phyloP scores from a whole-genome alignment of 2,329 filamentous ascomycete species.

The Stylonectria norvegica region DNA sequence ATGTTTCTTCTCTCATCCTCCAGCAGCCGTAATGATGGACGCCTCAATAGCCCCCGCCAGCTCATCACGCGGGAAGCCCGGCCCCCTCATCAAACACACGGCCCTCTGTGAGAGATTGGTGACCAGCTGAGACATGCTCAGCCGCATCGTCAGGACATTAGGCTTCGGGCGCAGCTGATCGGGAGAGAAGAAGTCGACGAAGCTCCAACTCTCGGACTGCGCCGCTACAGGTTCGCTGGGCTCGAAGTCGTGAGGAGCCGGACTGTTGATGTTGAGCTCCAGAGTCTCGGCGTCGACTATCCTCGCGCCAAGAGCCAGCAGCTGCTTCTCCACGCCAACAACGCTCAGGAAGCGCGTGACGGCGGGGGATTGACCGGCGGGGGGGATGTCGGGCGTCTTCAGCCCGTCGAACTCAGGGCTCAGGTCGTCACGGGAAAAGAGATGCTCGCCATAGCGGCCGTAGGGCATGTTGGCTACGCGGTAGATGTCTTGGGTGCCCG shows the following conservation, averaged over 20 bases:
- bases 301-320: slow-evolving; percentile 21
- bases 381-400: neutral
- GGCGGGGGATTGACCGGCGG: neutral
- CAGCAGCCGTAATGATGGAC: slow-evolving; percentile 13
- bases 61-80: slow-evolving; percentile 23
- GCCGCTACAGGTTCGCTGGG: slow-evolving; percentile 4
- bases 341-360: slow-evolving; percentile 24
- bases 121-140: slow-evolving; percentile 18
- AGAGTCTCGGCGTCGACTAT: slow-evolving; percentile 22
- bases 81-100: slow-evolving; percentile 23
- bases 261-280: slow-evolving; percentile 19
- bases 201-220: slow-evolving; percentile 28
- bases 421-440: slow-evolving; percentile 20
- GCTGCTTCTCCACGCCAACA: slow-evolving; percentile 24
- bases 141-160: slow-evolving; percentile 12
- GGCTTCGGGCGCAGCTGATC: slow-evolving; percentile 11
- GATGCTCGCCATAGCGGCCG: slow-evolving; percentile 22
- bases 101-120: slow-evolving; percentile 16
- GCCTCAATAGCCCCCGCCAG: slow-evolving; percentile 25
- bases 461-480: slow-evolving; percentile 25
- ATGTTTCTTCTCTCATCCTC: neutral
- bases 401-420: slow-evolving; percentile 13
- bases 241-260: neutral
- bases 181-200: slow-evolving; percentile 25
- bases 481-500: slow-evolving; percentile 20